Evolutionary conservation across 1,284 basidiomycete genomes (phyloP), one percentile per base, ranked within the genome.

Genomic region (Tranzscheliella williamsii): DNA sequence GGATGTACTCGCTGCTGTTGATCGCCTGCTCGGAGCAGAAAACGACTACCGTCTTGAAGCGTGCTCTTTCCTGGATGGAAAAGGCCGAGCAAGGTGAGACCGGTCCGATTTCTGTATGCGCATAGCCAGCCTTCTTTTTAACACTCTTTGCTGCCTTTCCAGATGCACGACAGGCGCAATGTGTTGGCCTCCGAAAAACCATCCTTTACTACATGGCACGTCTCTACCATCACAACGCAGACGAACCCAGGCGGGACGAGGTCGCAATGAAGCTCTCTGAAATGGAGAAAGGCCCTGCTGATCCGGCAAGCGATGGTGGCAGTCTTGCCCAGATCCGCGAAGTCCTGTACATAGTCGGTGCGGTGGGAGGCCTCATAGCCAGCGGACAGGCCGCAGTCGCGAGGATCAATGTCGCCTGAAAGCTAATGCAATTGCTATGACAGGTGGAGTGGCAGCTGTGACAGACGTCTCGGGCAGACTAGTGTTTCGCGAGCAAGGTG

Each of bases 151-250:
- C 5, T 17, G 12, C 23, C 24, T 20, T 13, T 24, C 17, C 42
- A 57, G 58, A 62, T 22, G 58, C 58, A 3, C 24, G 26, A 11
- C 29, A 27, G 26, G 52, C 38, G 16, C 52, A 52, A 31, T 62
- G 58, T 18, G 29, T 63, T 15, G 54, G 31, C 2, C 32, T 64
- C 4, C 55, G 49, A n/a, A 54, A 45, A 18, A 52, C 47, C 33
- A 56, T 67, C n/a, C 58, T 67, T 17, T 67, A 67, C 44, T 63
- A 54, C 42, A 42, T 51, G 41, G 23, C 49, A 17, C 49, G 64
- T 8, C 49, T 67, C 4, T 34, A 53, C 21, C 64, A 67, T 22
- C 54, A 62, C 33, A 11, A 54, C 23, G 64, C 42, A 18, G 31
- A 49, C 24, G 29, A 29, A 9, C 26, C 18, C 15, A 18, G 42